Conservation (phyloP, 129 eudicot genomes). For the Saposhnikovia divaricata region DNA sequence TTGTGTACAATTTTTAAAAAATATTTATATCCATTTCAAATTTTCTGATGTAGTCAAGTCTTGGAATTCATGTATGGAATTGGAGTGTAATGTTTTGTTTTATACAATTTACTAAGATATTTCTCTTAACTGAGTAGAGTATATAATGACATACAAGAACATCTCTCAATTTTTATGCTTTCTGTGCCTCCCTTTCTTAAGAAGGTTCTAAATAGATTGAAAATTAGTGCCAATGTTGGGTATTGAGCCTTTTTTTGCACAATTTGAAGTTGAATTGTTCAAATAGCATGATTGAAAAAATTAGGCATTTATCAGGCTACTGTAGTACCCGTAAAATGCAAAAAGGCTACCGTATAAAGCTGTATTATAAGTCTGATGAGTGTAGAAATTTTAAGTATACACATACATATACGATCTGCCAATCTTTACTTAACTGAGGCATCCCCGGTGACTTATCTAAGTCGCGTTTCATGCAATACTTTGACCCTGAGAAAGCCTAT, state of each 20-base stretch:
- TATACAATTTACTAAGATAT: background rate
- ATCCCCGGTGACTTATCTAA: no score
- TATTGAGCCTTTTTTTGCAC: background rate
- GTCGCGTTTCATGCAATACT: no score
- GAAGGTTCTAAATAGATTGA: background rate
- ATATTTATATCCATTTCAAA: background rate
- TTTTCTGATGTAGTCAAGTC: no score
- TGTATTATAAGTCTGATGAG: no score
- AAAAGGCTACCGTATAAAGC: no score
- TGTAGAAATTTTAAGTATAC: no score
- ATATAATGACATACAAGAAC: background rate
- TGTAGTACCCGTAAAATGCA: no score
- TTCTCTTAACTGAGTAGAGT: background rate
- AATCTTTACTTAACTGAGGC: no score
- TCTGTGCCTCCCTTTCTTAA: background rate
- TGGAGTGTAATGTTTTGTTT: background rate
- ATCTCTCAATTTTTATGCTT: background rate
- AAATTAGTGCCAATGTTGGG: background rate
- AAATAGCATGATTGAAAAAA: background rate
- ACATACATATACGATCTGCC: no score
- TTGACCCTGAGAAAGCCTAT: no score
- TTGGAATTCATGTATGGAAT: background rate
- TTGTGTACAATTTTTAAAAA: background rate
- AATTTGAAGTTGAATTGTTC: background rate
- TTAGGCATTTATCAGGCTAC: no score